These are phyloP conservation scores for Epicoccum sorghinum DNA, from an alignment of 2,329 filamentous ascomycete genomes.

Conservation along the genomic window DNA sequence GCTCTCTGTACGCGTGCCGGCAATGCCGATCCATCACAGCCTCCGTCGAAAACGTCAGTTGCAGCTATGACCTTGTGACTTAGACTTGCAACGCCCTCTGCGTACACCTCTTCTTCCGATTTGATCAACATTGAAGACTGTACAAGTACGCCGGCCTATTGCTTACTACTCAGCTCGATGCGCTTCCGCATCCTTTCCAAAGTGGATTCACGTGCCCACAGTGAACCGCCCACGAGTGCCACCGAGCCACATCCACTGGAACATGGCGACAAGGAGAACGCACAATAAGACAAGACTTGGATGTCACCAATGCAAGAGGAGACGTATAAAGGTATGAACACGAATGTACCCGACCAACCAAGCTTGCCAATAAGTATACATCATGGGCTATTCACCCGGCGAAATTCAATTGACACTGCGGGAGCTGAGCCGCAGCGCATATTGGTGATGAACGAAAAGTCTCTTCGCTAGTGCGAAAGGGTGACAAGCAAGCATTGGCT, in stretches of 20 bases:
- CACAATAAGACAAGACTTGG: constrained; percentile 46
- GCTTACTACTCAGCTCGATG: constrained; percentile 8
- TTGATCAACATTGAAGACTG: not conserved
- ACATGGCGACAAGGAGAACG: constrained; percentile 34
- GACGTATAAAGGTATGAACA: constrained; percentile 41
- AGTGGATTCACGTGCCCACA: constrained; percentile 8
- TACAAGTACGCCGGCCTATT: not conserved
- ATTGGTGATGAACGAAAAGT: too few relatives aligned
- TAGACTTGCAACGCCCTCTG: not conserved
- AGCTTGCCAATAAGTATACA: too few relatives aligned
- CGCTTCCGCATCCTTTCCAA: constrained; percentile 6
- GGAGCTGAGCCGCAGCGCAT: too few relatives aligned
- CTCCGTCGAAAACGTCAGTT: constrained; percentile 12
- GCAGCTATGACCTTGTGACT: not conserved
- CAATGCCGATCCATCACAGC: constrained; percentile 10
- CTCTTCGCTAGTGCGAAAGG: not conserved
- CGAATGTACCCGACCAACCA: not conserved
- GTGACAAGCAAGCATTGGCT: too few relatives aligned
- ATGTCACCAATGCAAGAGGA: constrained; percentile 43
- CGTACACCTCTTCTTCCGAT: not conserved
- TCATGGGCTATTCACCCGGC: too few relatives aligned
- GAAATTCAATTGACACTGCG: too few relatives aligned
- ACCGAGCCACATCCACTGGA: constrained; percentile 7
- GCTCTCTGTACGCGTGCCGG: constrained; percentile 14
- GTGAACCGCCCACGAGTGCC: constrained; percentile 2